These are phyloP conservation scores for Aquilaria malaccensis DNA, from an alignment of 345 rosid genomes.

Conservation along the genomic window DNA sequence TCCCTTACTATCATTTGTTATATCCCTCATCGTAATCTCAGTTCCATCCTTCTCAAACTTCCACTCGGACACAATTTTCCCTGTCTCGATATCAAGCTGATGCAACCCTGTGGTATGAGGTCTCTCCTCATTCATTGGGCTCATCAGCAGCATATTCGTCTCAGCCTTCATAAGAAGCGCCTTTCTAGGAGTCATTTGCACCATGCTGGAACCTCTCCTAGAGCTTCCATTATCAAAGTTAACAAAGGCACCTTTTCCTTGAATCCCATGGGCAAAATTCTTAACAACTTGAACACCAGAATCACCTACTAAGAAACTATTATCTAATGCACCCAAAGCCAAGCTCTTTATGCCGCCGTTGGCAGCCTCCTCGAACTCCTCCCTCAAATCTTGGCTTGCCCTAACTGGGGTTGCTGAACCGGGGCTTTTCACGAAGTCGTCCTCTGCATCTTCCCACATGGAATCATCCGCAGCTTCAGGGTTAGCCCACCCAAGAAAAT, in stretches of 20 bases:
- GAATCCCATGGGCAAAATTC: constrained; percentile 88
- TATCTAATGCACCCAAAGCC: constrained; percentile 94
- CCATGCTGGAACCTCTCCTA: constrained; percentile 24
- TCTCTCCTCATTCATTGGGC: constrained; percentile 64
- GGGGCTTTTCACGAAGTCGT: constrained; percentile 54
- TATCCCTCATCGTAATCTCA: constrained; percentile 91
- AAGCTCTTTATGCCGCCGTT: constrained; percentile 91
- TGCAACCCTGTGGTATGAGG: constrained; percentile 74
- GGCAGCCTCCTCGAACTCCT: constrained; percentile 90
- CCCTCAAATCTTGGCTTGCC: constrained; percentile 61
- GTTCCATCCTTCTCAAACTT: constrained; percentile 94
- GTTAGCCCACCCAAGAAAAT: constrained; percentile 82
- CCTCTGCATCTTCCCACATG: constrained; percentile 98
- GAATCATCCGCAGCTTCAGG: constrained; percentile 98
- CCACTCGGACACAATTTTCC: constrained; percentile 88
- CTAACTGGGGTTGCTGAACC: constrained; percentile 47
- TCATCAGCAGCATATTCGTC: constrained; percentile 96
- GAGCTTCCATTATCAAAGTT: constrained; percentile 50
- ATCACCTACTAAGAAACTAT: constrained; percentile 91
- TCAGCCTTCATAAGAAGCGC: constrained; percentile 97
- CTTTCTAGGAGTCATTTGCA: constrained; percentile 68
- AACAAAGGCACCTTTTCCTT: constrained; percentile 88
- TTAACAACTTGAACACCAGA: constrained; percentile 91
- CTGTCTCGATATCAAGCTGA: constrained; percentile 96
- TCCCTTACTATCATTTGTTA: constrained; percentile 85